Base-by-base conservation (phyloP, 2,329 filamentous ascomycete genomes). In the Chaetoscypha palmicola region DNA sequence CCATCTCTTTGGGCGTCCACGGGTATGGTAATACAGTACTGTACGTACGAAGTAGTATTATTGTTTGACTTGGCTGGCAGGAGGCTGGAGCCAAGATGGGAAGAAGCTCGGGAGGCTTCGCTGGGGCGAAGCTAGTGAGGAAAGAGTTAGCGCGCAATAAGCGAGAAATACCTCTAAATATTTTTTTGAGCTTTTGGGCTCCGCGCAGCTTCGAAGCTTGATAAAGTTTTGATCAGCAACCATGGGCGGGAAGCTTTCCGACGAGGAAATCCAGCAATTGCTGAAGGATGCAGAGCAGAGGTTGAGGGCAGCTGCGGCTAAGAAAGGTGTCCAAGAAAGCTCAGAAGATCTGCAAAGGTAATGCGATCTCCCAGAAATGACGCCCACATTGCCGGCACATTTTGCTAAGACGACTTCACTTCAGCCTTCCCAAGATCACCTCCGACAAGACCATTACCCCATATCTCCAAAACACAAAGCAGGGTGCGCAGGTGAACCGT, bases 201-300 rank as follows among this genome's bases (percentile, higher is more conserved):
- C 16, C 9, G 28, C 28, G 22, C 17, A 23, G 21, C 12, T 21
- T 20, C 14, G 21, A 38, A 14, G 4, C 19, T 17, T 10, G 17
- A 3, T 21, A 37, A 37, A 21, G n/a, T 37, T 20, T 33, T 22
- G 26, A 5, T 33, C 20, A 33, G 53, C 22, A 28, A 61, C 60
- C 55, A 51, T 52, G 12, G 58, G 59, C 32, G 66, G 70, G 41
- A 70, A 73, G 41, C 64, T 83, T 49, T 76, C 73, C 28, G 79
- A 84, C 59, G 73, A 77, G 52, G 74, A 83, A 58, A 74, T 86
- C 39, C 72, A 78, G 42, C 66, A 74, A 58, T 68, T 86, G 44
- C 71, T 86, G 40, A 69, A 71, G 42, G 72, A 82, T 63, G 81
- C 82, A 44, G 78, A 83, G 56, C 62, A 65, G 47, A 72, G 81